Percentiles rank a stretch among this genome's conserved stretches.
Conservation (phyloP, 202 grass and related monocot species). For the Musa balbisiana region DNA sequence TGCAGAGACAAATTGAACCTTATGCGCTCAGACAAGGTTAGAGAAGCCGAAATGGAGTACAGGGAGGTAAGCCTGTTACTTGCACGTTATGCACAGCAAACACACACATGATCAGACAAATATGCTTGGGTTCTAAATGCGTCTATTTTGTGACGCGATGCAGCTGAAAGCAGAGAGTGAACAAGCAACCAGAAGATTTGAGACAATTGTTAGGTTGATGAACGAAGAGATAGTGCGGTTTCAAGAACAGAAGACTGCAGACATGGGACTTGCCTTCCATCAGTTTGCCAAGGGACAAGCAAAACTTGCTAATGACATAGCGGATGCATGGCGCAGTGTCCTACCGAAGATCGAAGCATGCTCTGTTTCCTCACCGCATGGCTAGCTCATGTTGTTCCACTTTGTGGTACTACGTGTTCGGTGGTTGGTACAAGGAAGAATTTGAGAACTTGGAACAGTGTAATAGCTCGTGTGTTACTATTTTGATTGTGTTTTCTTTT, state of each 20-base stretch:
- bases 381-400: neutral
- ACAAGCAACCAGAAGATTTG: slow-evolving; percentile 66
- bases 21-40: slow-evolving; percentile 68
- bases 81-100: neutral
- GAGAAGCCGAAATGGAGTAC: slow-evolving; percentile 73
- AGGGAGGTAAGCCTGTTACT: slow-evolving; percentile 45
- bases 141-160: slow-evolving; percentile 14
- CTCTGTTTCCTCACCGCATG: slow-evolving; percentile 25
- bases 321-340: slow-evolving; percentile 80
- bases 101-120: neutral
- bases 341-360: slow-evolving; percentile 85
- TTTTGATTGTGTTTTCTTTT: no score
- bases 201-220: slow-evolving; percentile 77
- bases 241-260: slow-evolving; percentile 94
- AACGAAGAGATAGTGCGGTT: slow-evolving; percentile 82
- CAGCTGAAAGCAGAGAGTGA: slow-evolving; percentile 88
- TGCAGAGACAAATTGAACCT: slow-evolving; percentile 86
- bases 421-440: no score
- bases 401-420: no score
- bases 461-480: no score
- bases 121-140: no score
- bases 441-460: no score
- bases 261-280: slow-evolving; percentile 86
- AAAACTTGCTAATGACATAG: slow-evolving; percentile 86
- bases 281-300: slow-evolving; percentile 96